These are phyloP conservation scores for Cladophialophora chaetospira DNA, from an alignment of 2,329 filamentous ascomycete genomes.

Conservation along the genomic window DNA sequence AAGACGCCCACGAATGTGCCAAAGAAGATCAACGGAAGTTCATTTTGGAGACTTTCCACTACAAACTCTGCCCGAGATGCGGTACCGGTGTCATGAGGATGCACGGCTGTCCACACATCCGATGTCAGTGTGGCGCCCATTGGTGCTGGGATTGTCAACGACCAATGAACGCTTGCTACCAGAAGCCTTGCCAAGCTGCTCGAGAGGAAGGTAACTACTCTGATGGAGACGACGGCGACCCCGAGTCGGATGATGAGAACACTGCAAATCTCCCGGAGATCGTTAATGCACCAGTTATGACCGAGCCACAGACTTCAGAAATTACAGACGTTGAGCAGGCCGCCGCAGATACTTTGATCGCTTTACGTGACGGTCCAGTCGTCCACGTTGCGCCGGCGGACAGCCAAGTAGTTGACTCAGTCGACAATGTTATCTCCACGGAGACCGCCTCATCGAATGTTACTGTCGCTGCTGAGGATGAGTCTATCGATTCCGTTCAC, in stretches of 20 bases:
- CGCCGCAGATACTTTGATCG: not conserved
- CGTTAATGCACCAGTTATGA: not conserved
- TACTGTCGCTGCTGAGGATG: too few species aligned
- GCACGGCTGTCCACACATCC: slow-evolving; percentile 53
- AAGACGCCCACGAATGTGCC: slow-evolving; percentile 36
- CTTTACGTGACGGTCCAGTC: not conserved
- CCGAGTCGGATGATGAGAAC: slow-evolving; percentile 8
- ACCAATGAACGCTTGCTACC: slow-evolving; percentile 38
- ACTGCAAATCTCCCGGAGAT: not conserved
- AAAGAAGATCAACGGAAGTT: slow-evolving; percentile 40
- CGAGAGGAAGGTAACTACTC: slow-evolving; percentile 27
- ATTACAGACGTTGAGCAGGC: not conserved
- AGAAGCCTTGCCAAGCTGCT: slow-evolving; percentile 18
- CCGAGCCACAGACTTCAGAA: too few species aligned
- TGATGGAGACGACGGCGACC: slow-evolving; percentile 22
- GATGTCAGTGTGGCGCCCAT: slow-evolving; percentile 53
- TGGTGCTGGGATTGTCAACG: slow-evolving; percentile 52
- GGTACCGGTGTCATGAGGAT: slow-evolving; percentile 51
- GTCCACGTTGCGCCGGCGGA: not conserved
- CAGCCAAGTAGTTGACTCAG: too few species aligned
- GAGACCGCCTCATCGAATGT: not conserved
- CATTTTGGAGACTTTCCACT: slow-evolving; percentile 47
- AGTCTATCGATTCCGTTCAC: too few species aligned
- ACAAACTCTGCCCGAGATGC: slow-evolving; percentile 55
- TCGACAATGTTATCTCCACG: not conserved